Evolutionary conservation across 2,329 filamentous ascomycete genomes (phyloP), one percentile per base, ranked within the genome.

Genomic region (Clonostachys solani): DNA sequence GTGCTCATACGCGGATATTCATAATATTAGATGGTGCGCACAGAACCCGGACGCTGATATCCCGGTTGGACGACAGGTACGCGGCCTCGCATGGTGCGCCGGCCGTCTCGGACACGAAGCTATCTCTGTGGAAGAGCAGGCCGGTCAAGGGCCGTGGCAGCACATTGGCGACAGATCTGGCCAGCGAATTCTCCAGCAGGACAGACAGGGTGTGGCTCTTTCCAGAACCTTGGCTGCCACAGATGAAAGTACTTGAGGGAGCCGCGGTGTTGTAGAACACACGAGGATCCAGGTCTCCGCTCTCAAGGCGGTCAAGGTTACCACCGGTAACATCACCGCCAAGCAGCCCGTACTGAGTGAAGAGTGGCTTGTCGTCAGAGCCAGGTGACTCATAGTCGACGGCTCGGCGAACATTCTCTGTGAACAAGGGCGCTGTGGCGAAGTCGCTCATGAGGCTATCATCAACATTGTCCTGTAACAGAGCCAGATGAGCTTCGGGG

Each of bases 71-170:
- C 0, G 74, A 67, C 4, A 87, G 60, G 51, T 73, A 81, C 0
- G 81, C 80, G 0, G 77, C 81, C 57, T 87, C 83, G 47, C 81
- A 84, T 1, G 81, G 73, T 0, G 66, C 67, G 12, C 75, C 75
- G 2, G 69, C 63, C 0, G 59, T 55, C 40, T 77, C 72, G 0
- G 71, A 77, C 12, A 71, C 68, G 50, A 78, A 80, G 0, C 71
- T 73, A 52, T 84, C 81, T 49, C 83, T 87, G 51, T 87, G 82
- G 43, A 87, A 86, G 0, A 87, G 75, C 0, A 87, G 62, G 0
- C 78, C 82, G 0, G 80, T 78, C 1, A 86, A 63, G 0, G 81
- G 81, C 0, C 65, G 65, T 0, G 71, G 68, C 2, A 84, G 64
- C 1, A 60, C 57, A 7, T 74, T 77, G 0, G 75, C 64, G 0